These are phyloP conservation scores for Globisporangium acanthophoron DNA, from an alignment of 352 stramenopile species.

Conservation along the genomic window DNA sequence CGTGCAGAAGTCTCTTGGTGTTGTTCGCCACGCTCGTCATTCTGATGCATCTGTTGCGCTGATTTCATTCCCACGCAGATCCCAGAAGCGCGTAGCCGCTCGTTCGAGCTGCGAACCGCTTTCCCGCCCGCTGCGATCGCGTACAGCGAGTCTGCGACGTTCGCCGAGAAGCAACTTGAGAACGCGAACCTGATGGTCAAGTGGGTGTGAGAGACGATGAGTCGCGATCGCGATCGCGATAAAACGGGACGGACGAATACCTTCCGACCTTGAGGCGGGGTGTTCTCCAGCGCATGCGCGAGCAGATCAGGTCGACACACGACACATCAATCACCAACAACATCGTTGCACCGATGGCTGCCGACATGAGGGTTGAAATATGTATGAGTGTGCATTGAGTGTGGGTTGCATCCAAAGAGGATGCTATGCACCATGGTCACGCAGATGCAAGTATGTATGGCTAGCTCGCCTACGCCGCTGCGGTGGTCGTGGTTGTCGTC, in stretches of 20 bases:
- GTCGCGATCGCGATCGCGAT: not conserved
- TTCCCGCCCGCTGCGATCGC: constrained; percentile 51
- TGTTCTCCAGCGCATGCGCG: not conserved
- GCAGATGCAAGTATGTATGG: not conserved
- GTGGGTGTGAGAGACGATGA: constrained; percentile 29
- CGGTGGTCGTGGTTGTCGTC: constrained; percentile 5
- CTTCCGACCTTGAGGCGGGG: not conserved
- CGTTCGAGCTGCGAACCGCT: constrained; percentile 70
- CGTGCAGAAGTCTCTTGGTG: too few species aligned
- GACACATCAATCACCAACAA: too few species aligned
- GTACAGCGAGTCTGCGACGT: constrained; percentile 43
- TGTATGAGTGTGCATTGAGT: too few species aligned
- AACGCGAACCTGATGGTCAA: constrained; percentile 79
- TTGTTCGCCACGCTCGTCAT: too few species aligned
- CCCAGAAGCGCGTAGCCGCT: constrained; percentile 51
- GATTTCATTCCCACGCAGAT: constrained; percentile 32
- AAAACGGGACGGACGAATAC: not conserved
- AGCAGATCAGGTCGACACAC: too few species aligned
- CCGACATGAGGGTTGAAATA: too few species aligned
- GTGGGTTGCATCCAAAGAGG: too few species aligned
- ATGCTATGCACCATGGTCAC: not conserved
- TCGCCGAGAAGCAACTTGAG: constrained; percentile 62
- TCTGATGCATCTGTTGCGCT: not conserved
- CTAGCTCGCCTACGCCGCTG: not conserved
- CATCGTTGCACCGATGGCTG: too few species aligned